These are phyloP conservation scores for Silybum marianum DNA, from an alignment of 129 eudicot species.

Conservation along the genomic window DNA sequence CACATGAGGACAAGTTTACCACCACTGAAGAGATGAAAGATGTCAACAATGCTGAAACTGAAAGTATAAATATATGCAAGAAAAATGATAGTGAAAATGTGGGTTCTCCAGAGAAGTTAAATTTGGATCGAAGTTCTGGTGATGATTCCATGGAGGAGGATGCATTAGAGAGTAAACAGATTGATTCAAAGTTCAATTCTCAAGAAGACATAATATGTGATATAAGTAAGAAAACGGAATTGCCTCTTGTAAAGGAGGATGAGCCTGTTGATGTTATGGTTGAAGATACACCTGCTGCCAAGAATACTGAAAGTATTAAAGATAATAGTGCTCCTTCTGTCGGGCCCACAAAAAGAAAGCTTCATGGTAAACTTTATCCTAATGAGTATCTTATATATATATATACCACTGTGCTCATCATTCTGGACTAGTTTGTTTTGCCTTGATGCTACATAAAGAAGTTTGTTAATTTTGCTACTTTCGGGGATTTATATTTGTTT, in stretches of 20 bases:
- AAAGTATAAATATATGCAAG: constrained; percentile 32
- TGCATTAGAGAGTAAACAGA: constrained; percentile 56
- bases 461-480: background rate
- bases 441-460: background rate
- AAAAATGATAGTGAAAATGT: constrained; percentile 50
- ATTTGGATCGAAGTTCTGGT: constrained; percentile 59
- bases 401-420: too few relatives aligned
- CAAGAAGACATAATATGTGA: constrained; percentile 6
- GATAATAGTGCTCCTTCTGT: constrained; percentile 32
- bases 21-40: constrained; percentile 42
- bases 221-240: constrained; percentile 33
- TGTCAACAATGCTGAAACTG: constrained; percentile 35
- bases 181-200: constrained; percentile 38
- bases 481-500: background rate
- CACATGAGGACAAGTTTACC: constrained; percentile 36
- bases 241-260: constrained; percentile 38
- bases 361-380: constrained; percentile 45
- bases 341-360: constrained; percentile 59
- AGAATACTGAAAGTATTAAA: constrained; percentile 19
- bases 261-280: constrained; percentile 42
- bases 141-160: constrained; percentile 78
- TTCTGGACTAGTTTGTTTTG: too few relatives aligned
- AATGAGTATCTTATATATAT: background rate
- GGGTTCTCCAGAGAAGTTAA: constrained; percentile 54
- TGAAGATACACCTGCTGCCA: constrained; percentile 40